Evolutionary conservation across 83 land plant genomes (phyloP), one percentile per base, ranked within the genome.

Genomic region (Diphasiastrum complanatum): DNA sequence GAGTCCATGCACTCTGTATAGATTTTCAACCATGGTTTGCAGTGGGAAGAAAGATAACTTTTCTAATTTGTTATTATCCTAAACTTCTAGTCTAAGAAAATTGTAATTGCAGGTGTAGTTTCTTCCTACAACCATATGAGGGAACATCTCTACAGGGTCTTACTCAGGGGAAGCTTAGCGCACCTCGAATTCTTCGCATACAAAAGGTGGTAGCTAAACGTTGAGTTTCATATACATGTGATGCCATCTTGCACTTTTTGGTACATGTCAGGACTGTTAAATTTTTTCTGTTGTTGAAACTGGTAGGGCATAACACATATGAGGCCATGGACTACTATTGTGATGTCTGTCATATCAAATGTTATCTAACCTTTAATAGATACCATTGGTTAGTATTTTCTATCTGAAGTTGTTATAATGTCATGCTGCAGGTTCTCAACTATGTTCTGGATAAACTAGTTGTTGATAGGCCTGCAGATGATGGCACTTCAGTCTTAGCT

Each of bases 151-250:
- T 75, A 2, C 91, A 75, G 65, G 80, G 81, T 56, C 76, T 83
- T 23, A 89, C 92, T 2, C 91, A 89, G 61, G 99, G 99, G 36
- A 93, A 93, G 74, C 63, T 93, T 22, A 93, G 99, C 67, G 99
- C 99, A 16, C 99, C 99, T 27, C 78, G 96, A 5, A 89, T 93
- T 43, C 72, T 93, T 61, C 80, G 96, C 46, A 82, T 93, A 64
- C 79, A 88, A 47, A 93, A 89, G 52, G 99, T 93, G 45, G 12
- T 6, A 62, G 14, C 5, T 60, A 68, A 20, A 26, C 27, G 53
- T 35, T 46, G 28, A 46, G 19, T 47, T 27, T 18, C 6, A 46
- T 3, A n/a, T 34, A 12, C 10, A n/a, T 5, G n/a, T 27, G n/a
- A n/a, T n/a, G n/a, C 51, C 45, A 8, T n/a, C 4, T 31, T 30